Percentiles rank a stretch among this genome's conserved stretches.
phyloP scores from a whole-genome alignment of 805 yeast species.

The Candida koratica region DNA sequence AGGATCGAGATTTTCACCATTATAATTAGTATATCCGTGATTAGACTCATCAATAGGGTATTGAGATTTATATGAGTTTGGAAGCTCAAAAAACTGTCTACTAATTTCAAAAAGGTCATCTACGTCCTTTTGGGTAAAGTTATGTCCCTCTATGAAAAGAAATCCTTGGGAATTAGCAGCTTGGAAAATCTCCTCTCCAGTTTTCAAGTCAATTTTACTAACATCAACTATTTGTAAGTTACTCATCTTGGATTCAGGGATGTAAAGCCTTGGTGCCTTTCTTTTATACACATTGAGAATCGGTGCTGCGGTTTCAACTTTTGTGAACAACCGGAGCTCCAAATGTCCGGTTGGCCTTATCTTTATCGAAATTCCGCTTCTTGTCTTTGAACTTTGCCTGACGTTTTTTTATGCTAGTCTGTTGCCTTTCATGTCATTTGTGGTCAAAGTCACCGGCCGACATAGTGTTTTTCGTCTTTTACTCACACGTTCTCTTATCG shows the following conservation, averaged over 20 bases:
- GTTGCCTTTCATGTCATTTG: too few species aligned
- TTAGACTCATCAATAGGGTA: conserved; percentile 52
- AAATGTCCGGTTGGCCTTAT: conserved; percentile 1
- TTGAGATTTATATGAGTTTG: conserved; percentile 47
- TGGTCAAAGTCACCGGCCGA: too few species aligned
- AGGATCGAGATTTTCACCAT: conserved; percentile 50
- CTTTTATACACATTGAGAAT: background rate
- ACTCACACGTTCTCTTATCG: too few species aligned
- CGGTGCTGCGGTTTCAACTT: conserved; percentile 4
- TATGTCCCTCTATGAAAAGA: conserved; percentile 63
- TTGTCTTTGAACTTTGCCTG: background rate
- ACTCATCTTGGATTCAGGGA: conserved; percentile 2
- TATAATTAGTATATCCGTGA: conserved; percentile 55
- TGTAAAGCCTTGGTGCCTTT: background rate
- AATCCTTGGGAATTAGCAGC: conserved; percentile 68
- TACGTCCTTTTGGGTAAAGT: conserved; percentile 54
- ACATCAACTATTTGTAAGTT: conserved; percentile 54
- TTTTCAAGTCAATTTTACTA: conserved; percentile 34
- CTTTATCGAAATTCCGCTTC: background rate
- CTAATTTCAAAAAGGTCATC: conserved; percentile 48
- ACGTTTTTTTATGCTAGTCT: too few species aligned
- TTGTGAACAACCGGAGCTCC: conserved; percentile 3
- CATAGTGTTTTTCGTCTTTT: too few species aligned
- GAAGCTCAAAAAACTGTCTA: conserved; percentile 47
- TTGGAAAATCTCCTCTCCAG: conserved; percentile 49